A percentile compares a stretch with the other conserved stretches of the same genome.
phyloP scores from a whole-genome alignment of 352 stramenopile genomes.

The Phytophthora hybrid region DNA sequence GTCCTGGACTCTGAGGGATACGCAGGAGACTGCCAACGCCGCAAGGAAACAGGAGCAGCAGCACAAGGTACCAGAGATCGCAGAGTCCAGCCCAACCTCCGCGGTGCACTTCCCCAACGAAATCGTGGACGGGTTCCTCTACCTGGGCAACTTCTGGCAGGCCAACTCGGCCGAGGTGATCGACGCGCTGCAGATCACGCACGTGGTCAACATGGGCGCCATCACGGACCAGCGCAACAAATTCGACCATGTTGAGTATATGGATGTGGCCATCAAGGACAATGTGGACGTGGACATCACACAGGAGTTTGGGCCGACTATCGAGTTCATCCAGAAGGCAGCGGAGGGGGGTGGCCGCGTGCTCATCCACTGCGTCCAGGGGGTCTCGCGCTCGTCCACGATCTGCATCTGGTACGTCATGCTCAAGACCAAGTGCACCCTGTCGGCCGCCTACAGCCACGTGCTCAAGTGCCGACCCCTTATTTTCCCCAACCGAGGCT shows the following conservation, averaged over 20 bases:
- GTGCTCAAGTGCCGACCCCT: constrained; percentile 78
- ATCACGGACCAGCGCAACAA: constrained; percentile 66
- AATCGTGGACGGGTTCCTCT: constrained; percentile 78
- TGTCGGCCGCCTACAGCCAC: constrained; percentile 83
- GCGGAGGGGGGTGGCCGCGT: constrained; percentile 49
- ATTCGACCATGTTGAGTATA: constrained; percentile 64
- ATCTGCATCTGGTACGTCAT: constrained; percentile 88
- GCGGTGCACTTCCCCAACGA: constrained; percentile 76
- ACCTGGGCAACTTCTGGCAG: constrained; percentile 85
- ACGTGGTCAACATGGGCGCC: constrained; percentile 80
- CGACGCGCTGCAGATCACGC: constrained; percentile 67
- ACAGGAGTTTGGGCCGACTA: constrained; percentile 54
- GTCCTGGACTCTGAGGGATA: constrained; percentile 14
- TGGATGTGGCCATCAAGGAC: constrained; percentile 74
- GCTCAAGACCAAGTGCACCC: constrained; percentile 70
- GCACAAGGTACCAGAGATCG: neutral
- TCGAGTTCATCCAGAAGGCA: constrained; percentile 67
- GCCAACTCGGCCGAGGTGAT: constrained; percentile 68
- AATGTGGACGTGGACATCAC: constrained; percentile 67
- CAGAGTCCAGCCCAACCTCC: constrained; percentile 16
- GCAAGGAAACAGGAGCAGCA: constrained; percentile 13
- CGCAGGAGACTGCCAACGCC: constrained; percentile 9
- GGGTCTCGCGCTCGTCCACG: constrained; percentile 79
- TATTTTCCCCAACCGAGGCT: constrained; percentile 84
- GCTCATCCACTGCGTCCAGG: constrained; percentile 87